Percentiles rank a stretch among this genome's conserved stretches.
Evolutionary conservation across 164 flowering plant species (phyloP).

Genomic region (Nymphaea thermarum): DNA sequence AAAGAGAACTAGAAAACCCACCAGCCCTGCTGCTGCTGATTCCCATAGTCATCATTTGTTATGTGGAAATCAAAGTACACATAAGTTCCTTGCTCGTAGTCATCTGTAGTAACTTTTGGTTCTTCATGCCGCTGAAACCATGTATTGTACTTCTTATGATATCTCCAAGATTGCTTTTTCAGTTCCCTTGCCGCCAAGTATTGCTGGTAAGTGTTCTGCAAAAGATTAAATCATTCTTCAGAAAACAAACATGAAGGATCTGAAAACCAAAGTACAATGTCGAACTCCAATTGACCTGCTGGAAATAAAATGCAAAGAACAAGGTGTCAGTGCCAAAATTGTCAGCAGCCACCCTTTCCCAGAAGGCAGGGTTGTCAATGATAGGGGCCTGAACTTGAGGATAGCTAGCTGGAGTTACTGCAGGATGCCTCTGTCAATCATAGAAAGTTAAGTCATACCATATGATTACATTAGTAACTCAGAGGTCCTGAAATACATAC

Average conservation of each 20-base stretch:
- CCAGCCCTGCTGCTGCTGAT: conserved; percentile 62
- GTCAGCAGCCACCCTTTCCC: conserved; percentile 74
- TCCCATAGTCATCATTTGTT: conserved; percentile 41
- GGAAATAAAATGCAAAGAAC: conserved; percentile 92
- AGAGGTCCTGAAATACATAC: background rate
- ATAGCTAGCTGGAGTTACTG: conserved; percentile 66
- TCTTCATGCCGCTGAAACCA: conserved; percentile 99
- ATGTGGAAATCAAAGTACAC: conserved; percentile 91
- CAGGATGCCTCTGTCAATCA: conserved; percentile 65
- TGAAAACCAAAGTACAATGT: background rate
- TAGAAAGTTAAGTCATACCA: background rate
- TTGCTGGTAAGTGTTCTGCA: conserved; percentile 94
- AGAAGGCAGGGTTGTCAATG: conserved; percentile 79
- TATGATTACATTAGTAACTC: background rate
- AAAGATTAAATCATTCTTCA: background rate
- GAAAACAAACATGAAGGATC: background rate
- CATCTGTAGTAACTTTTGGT: conserved; percentile 88
- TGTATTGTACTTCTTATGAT: conserved; percentile 84
- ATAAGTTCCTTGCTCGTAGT: conserved; percentile 89
- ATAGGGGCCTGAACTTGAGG: conserved; percentile 93
- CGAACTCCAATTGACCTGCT: conserved; percentile 43
- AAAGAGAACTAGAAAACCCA: conserved; percentile 16
- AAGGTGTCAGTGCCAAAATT: conserved; percentile 59
- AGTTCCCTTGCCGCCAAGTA: conserved; percentile 92
- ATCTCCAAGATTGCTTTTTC: conserved; percentile 98